phyloP scores from a whole-genome alignment of 306 rosid species.

The Ochetophila trinervis region DNA sequence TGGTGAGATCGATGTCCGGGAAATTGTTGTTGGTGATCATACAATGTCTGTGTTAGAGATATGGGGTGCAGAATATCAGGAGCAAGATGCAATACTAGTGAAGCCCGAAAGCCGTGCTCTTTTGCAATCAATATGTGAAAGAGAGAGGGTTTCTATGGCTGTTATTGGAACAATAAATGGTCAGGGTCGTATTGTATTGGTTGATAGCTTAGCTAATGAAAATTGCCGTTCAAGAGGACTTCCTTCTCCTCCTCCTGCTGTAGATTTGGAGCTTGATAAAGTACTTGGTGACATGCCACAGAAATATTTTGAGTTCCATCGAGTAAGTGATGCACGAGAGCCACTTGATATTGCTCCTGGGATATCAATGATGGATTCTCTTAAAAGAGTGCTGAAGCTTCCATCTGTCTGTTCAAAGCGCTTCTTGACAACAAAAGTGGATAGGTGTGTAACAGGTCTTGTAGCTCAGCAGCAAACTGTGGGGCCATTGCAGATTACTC shows the following conservation, averaged over 20 bases:
- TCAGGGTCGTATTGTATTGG: constrained; percentile 63
- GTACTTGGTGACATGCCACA: constrained; percentile 91
- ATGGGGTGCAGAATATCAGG: constrained; percentile 96
- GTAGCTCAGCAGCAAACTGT: constrained; percentile 94
- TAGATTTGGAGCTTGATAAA: constrained; percentile 79
- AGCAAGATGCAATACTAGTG: constrained; percentile 85
- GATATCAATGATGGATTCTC: constrained; percentile 51
- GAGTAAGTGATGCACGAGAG: constrained; percentile 46
- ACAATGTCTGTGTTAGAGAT: constrained; percentile 92
- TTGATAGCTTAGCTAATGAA: constrained; percentile 61
- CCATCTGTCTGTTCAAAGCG: constrained; percentile 58
- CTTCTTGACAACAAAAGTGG: constrained; percentile 4
- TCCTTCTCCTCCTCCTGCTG: constrained; percentile 70
- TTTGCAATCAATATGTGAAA: constrained; percentile 62
- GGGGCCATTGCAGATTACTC: constrained; percentile 84
- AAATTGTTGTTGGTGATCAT: constrained; percentile 78
- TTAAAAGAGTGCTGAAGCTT: constrained; percentile 76
- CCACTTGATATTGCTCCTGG: constrained; percentile 82
- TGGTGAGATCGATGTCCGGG: constrained; percentile 64
- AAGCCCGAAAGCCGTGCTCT: constrained; percentile 70
- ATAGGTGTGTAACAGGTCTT: constrained; percentile 4
- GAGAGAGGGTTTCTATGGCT: constrained; percentile 90
- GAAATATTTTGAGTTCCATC: constrained; percentile 57
- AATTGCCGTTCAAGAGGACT: constrained; percentile 43
- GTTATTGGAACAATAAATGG: constrained; percentile 82